These are phyloP conservation scores for Metschnikowia aberdeeniae DNA, from an alignment of 805 yeast species.

Conservation along the genomic window DNA sequence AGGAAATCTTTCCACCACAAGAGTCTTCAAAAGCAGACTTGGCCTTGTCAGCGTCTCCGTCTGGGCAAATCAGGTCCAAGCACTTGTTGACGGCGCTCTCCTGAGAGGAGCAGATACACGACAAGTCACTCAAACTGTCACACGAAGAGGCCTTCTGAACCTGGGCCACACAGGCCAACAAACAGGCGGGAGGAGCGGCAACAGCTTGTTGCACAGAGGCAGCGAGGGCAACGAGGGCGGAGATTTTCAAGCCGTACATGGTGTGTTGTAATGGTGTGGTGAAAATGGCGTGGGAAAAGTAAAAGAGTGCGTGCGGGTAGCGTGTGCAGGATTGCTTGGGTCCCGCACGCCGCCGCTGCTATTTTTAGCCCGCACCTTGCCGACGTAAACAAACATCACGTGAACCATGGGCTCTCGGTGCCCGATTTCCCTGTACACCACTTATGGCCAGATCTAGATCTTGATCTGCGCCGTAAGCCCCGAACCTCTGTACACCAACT, in stretches of 20 bases:
- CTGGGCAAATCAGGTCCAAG: conserved; percentile 66
- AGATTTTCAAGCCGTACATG: conserved; percentile 16
- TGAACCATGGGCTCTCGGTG: too few species aligned
- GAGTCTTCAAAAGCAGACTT: conserved; percentile 49
- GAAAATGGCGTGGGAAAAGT: conserved; percentile 4
- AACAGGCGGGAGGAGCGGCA: conserved; percentile 87
- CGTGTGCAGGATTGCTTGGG: conserved; percentile 7
- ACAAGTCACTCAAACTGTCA: conserved; percentile 55
- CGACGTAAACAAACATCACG: conserved; percentile 13
- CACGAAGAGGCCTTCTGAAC: conserved; percentile 59
- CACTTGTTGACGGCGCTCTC: conserved; percentile 54
- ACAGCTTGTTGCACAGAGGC: conserved; percentile 44
- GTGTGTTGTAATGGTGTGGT: neutral
- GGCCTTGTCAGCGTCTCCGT: conserved; percentile 56
- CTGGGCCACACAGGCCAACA: conserved; percentile 80
- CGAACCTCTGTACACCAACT: conserved; percentile 43
- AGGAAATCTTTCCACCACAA: conserved; percentile 44
- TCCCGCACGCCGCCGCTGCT: conserved; percentile 4
- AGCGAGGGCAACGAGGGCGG: conserved; percentile 28
- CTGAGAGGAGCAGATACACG: conserved; percentile 65
- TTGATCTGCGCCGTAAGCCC: conserved; percentile 41
- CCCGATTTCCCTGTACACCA: too few species aligned
- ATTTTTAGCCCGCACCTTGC: conserved; percentile 2
- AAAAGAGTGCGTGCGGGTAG: neutral
- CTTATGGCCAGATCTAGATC: conserved; percentile 5